Conservation (phyloP, 306 rosid species). For the Pyrus communis region DNA sequence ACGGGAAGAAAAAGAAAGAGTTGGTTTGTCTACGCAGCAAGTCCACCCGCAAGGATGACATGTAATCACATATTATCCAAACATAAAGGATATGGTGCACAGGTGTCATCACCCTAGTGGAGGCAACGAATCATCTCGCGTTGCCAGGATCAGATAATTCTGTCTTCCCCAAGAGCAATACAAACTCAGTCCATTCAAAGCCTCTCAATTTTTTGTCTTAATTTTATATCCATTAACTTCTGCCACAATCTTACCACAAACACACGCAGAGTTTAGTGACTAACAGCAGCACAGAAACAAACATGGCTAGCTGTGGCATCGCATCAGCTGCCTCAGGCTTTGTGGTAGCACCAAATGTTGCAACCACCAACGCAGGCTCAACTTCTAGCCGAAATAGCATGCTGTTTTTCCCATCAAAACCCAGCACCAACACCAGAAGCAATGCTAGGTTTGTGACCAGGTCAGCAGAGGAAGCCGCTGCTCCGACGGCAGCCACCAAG, state of each 20-base stretch:
- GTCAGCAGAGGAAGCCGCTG: constrained; percentile 55
- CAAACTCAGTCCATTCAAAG: constrained; percentile 20
- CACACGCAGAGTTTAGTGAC: background rate
- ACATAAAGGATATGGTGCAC: constrained; percentile 52
- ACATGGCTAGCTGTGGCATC: constrained; percentile 50
- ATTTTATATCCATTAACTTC: constrained; percentile 16
- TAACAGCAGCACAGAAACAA: background rate
- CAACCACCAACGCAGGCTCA: constrained; percentile 22
- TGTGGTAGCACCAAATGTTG: constrained; percentile 40
- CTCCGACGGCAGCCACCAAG: constrained; percentile 35
- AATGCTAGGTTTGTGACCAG: constrained; percentile 45
- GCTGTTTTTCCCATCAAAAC: constrained; percentile 38
- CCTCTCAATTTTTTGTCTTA: constrained; percentile 22
- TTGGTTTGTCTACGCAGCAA: background rate
- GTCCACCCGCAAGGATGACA: background rate
- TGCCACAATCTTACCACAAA: background rate
- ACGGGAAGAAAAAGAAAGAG: background rate
- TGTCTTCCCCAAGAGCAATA: background rate
- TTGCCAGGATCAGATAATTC: constrained; percentile 47
- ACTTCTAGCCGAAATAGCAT: constrained; percentile 18
- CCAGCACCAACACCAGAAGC: constrained; percentile 12
- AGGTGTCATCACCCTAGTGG: constrained; percentile 64
- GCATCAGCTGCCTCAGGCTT: constrained; percentile 82
- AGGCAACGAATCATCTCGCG: constrained; percentile 33
- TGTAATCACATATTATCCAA: constrained; percentile 36